Percentiles rank a stretch among this genome's conserved stretches.
Evolutionary conservation across 139 green algal species (phyloP).

Genomic region (Chlorella sp.): DNA sequence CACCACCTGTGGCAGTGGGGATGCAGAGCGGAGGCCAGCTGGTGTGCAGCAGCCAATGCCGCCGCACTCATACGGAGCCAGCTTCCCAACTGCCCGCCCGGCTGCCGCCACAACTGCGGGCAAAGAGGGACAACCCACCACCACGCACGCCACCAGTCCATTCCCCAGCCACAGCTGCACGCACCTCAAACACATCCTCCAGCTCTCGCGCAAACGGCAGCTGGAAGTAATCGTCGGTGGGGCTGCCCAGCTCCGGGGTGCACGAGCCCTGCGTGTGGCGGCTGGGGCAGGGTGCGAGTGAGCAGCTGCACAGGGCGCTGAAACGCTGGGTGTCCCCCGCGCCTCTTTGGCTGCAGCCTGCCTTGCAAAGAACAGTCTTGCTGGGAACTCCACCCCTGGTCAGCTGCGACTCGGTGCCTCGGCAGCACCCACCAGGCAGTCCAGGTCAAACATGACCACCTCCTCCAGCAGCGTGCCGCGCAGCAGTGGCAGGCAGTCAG

Average conservation of each 20-base stretch:
- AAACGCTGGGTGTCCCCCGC: too few relatives aligned
- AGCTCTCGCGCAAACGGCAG: conserved; percentile 70
- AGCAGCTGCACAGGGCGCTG: too few relatives aligned
- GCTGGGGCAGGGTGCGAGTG: too few relatives aligned
- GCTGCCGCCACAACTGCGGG: too few relatives aligned
- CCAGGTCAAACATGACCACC: conserved; percentile 68
- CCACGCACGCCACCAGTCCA: too few relatives aligned
- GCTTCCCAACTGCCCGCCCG: too few relatives aligned
- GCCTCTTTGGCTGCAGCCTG: too few relatives aligned
- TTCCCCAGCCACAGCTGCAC: not conserved
- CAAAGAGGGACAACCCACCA: too few relatives aligned
- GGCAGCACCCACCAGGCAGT: conserved; percentile 35
- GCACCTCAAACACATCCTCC: conserved; percentile 33
- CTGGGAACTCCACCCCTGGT: too few relatives aligned
- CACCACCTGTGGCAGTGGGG: not conserved
- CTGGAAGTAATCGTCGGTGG: conserved; percentile 59
- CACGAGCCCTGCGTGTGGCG: conserved; percentile 29
- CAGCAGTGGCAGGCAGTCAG: conserved; percentile 61
- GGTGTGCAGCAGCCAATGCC: too few relatives aligned
- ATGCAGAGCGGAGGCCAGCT: not conserved
- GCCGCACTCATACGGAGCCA: not conserved
- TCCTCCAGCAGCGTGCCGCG: conserved; percentile 66
- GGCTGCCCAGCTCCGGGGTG: conserved; percentile 47
- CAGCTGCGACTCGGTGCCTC: too few relatives aligned
- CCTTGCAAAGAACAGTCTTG: too few relatives aligned